Base-by-base conservation (phyloP, 345 rosid species). In the Cochlearia excelsa region DNA sequence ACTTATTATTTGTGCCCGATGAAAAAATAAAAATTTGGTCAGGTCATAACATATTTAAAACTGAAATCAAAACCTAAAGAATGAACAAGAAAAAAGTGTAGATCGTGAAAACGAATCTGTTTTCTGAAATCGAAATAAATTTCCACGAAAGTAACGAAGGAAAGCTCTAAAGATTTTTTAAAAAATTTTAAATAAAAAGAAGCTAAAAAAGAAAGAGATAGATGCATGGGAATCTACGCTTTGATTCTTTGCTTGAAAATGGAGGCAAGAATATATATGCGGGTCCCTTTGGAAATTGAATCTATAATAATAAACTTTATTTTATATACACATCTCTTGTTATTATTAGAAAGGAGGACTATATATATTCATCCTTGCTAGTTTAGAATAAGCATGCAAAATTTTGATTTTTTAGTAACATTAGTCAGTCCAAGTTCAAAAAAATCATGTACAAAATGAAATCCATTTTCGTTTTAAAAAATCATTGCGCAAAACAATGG, bases 221-320 rank as follows among this genome's bases (percentile, higher is more conserved):
- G 51, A 2, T 63, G 74, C 69, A 57, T 70, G 74, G 69, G 69
- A 70, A 70, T 70, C 65, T 63, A 63, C 69, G 65, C 65, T 70
- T 70, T 50, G 69, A 70, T 63, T 69, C 74, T 39, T 70, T 70
- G 69, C 74, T 70, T 70, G 74, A 70, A 57, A 44, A 70, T 70
- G 44, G 69, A 63, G 74, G 65, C 59, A 70, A 63, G 69, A 63
- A 70, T 70, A 70, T 70, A 70, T 69, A 63, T 57, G 59, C 65
- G 74, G 74, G 69, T 70, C 74, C 74, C 69, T 70, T 70, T 63
- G 69, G 69, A 51, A 70, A 44, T 63, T 51, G 74, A 69, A 69
- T 69, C 68, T 57, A 41, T 43, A 62, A 57, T 63, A 6, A 49
- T 27, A 7, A 60, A 37, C 39, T 60, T 68, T 68, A 60, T 60